Base-by-base conservation (phyloP, 768 basidiomycete genomes). In the Hygrophorus pudorinus region DNA sequence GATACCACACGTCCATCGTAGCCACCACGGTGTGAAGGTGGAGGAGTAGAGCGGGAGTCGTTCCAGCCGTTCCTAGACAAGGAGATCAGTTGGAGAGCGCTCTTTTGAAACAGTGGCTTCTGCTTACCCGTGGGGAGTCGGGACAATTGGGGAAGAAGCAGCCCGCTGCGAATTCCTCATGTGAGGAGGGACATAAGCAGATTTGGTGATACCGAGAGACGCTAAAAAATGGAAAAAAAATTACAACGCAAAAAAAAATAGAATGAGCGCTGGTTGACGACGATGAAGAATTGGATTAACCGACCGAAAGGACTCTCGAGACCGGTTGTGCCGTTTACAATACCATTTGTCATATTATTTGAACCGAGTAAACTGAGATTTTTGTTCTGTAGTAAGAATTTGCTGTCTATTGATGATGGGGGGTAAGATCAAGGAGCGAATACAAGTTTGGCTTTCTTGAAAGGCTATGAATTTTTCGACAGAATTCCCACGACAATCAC, bases 151-250 rank as follows among this genome's bases (percentile, higher is more conserved):
- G n/a, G n/a, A n/a, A 54, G 82, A 75, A 64, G 79, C 78, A 76
- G 84, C 81, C 76, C 84, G 84, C 81, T 86, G 85, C 77, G 72
- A 64, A 65, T 71, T 76, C 73, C 88, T 85, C 73, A 87, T 63
- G 61, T 90, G 87, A 55, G 88, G 88, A 54, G 88, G 88, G 58
- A 91, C 85, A 71, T 91, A 91, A 50, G 88, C 75, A 58, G 82
- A 75, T 74, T 79, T 84, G 13, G 30, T 75, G 64, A 88, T 75
- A 60, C 79, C 76, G 60, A 88, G 81, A 71, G 81, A 74, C 60
- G 79, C 85, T 88, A 61, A 5, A 44, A 45, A 38, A 27, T 41
- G 35, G 47, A 30, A 40, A 41, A 44, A 41, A 32, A 37, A 41
- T n/a, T n/a, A n/a, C n/a, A n/a, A n/a, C n/a, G 32, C 37, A 16